These are phyloP conservation scores for Osmanthus fragrans DNA, from an alignment of 257 asterid genomes.

Conservation along the genomic window DNA sequence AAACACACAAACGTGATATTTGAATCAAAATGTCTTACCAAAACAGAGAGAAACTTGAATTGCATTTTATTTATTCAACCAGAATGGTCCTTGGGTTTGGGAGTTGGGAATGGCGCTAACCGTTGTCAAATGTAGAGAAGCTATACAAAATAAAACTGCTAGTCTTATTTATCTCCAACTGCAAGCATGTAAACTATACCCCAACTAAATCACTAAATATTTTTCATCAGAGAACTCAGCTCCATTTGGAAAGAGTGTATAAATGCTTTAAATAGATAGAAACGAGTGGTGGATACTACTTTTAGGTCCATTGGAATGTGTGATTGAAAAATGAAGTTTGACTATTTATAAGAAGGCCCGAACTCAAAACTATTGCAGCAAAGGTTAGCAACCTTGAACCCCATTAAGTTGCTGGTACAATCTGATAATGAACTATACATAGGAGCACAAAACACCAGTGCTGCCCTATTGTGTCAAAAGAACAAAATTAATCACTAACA, in stretches of 20 bases:
- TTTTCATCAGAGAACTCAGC: background rate
- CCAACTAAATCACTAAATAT: slow-evolving; percentile 8
- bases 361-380: background rate
- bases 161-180: slow-evolving; percentile 13
- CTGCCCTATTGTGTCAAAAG: background rate
- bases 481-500: background rate
- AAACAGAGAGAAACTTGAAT: slow-evolving; percentile 8
- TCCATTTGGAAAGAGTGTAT: no score
- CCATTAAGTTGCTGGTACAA: background rate
- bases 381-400: slow-evolving; percentile 1
- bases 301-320: no score
- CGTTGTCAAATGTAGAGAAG: slow-evolving; percentile 13
- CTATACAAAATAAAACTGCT: background rate
- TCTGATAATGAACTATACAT: background rate
- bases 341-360: background rate
- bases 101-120: background rate
- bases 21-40: background rate
- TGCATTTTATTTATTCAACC: slow-evolving; percentile 7
- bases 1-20: background rate
- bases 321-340: no score
- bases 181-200: background rate
- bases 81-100: slow-evolving; percentile 1
- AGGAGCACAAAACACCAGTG: background rate
- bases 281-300: no score
- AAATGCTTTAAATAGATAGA: no score